Percentiles rank a stretch among this genome's conserved stretches.
These are phyloP conservation scores for Phycomyces nitens DNA, from an alignment of 192 early-diverging fungal genomes.

Conservation along the genomic window DNA sequence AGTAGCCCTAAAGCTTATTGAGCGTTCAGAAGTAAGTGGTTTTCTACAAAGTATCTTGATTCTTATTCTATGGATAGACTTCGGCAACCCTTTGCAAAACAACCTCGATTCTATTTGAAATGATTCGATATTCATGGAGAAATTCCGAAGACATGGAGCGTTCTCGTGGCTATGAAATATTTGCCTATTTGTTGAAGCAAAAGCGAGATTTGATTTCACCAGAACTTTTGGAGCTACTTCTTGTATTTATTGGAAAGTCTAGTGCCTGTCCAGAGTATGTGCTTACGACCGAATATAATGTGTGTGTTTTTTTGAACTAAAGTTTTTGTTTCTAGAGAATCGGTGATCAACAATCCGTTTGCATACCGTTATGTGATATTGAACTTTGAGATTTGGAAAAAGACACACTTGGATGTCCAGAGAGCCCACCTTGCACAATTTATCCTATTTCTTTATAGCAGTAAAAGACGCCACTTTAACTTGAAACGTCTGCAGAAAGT, in stretches of 20 bases:
- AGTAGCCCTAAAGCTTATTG: slow-evolving; percentile 56
- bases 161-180: slow-evolving; percentile 61
- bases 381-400: slow-evolving; percentile 69
- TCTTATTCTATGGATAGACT: slow-evolving; percentile 34
- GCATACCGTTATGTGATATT: slow-evolving; percentile 61
- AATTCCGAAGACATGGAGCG: slow-evolving; percentile 73
- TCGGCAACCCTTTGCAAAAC: slow-evolving; percentile 48
- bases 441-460: slow-evolving; percentile 52
- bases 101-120: slow-evolving; percentile 52
- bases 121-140: slow-evolving; percentile 61
- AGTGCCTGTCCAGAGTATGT: slow-evolving; percentile 47
- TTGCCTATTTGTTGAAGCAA: slow-evolving; percentile 59
- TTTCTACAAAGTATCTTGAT: no score
- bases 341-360: slow-evolving; percentile 60
- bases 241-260: slow-evolving; percentile 62
- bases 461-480: slow-evolving; percentile 53
- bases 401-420: slow-evolving; percentile 51
- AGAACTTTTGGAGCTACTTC: slow-evolving; percentile 54
- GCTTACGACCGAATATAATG: no score
- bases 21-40: slow-evolving; percentile 52
- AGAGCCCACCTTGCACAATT: slow-evolving; percentile 59
- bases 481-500: slow-evolving; percentile 53
- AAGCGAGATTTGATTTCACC: slow-evolving; percentile 57
- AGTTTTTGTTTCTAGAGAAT: slow-evolving; percentile 43
- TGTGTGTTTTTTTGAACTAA: no score